Percentiles rank a stretch among this genome's conserved stretches.
Conservation (phyloP, 345 rosid genomes). For the Syzygium aromaticum region DNA sequence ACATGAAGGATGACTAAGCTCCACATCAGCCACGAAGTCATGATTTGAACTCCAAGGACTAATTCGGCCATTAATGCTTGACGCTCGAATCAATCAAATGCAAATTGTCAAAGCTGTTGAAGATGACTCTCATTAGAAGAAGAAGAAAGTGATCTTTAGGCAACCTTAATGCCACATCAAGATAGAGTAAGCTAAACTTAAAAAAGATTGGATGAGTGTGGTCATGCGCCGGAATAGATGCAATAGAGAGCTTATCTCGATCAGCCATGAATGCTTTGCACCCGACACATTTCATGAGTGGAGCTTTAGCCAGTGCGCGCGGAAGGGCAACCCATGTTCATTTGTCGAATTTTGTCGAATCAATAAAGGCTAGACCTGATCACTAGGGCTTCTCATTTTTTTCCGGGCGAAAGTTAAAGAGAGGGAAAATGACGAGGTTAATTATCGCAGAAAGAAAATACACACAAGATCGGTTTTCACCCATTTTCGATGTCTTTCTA, state of each 20-base stretch:
- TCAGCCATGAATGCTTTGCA: background rate
- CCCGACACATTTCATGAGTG: background rate
- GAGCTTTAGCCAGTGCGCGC: background rate
- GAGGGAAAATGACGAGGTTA: background rate
- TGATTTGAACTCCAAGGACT: background rate
- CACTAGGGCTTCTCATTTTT: background rate
- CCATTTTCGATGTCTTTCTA: background rate
- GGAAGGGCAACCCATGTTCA: background rate
- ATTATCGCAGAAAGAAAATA: background rate
- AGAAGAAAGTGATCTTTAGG: background rate
- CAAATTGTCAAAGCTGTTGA: background rate
- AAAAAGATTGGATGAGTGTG: background rate
- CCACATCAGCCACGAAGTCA: background rate
- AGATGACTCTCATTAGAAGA: background rate
- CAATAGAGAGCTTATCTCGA: background rate
- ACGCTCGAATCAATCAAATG: background rate
- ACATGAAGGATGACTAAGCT: background rate
- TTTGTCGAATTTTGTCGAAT: background rate
- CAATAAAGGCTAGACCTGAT: background rate
- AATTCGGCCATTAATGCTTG: background rate
- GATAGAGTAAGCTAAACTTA: background rate
- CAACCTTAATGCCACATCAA: background rate
- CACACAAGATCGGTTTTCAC: background rate
- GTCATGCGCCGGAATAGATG: background rate
- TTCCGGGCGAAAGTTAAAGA: background rate